Percentiles rank a stretch among this genome's conserved stretches.
These are phyloP conservation scores for Trichophyton simii DNA, from an alignment of 2,329 filamentous ascomycete genomes.

Conservation along the genomic window DNA sequence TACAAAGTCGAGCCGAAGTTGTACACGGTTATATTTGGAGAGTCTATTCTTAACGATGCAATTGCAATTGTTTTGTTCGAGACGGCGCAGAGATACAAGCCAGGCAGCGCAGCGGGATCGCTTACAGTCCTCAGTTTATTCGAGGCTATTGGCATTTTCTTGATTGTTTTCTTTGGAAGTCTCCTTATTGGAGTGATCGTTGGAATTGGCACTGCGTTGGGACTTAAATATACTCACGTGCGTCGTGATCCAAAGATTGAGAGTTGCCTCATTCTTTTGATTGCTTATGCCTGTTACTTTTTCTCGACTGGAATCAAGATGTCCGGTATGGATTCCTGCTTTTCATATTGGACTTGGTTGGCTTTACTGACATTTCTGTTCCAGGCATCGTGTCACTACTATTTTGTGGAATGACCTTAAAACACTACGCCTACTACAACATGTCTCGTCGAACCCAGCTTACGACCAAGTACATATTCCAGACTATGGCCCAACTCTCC, in stretches of 20 bases:
- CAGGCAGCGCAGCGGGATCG: constrained; percentile 54
- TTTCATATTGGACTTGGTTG: not conserved
- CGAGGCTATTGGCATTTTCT: constrained; percentile 85
- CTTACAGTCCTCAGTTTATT: constrained; percentile 73
- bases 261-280: constrained; percentile 83
- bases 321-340: constrained; percentile 56
- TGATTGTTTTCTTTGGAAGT: constrained; percentile 91
- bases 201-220: constrained; percentile 73
- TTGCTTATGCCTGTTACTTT: constrained; percentile 94
- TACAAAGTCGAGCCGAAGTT: constrained; percentile 99
- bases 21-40: constrained; percentile 97
- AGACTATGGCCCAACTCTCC: constrained; percentile 83
- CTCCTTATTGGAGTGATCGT: constrained; percentile 78
- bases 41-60: constrained; percentile 95
- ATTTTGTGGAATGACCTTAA: constrained; percentile 95
- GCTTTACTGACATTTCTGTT: not conserved
- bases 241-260: constrained; percentile 90
- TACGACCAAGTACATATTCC: constrained; percentile 95
- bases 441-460: constrained; percentile 97
- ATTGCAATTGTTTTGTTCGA: constrained; percentile 98
- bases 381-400: constrained; percentile 89
- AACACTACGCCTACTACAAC: constrained; percentile 99
- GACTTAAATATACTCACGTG: constrained; percentile 89
- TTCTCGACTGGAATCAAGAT: constrained; percentile 92
- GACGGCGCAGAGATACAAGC: constrained; percentile 85